Evolutionary conservation across 2,329 filamentous ascomycete species (phyloP).

Genomic region (Ceratocystis variospora): DNA sequence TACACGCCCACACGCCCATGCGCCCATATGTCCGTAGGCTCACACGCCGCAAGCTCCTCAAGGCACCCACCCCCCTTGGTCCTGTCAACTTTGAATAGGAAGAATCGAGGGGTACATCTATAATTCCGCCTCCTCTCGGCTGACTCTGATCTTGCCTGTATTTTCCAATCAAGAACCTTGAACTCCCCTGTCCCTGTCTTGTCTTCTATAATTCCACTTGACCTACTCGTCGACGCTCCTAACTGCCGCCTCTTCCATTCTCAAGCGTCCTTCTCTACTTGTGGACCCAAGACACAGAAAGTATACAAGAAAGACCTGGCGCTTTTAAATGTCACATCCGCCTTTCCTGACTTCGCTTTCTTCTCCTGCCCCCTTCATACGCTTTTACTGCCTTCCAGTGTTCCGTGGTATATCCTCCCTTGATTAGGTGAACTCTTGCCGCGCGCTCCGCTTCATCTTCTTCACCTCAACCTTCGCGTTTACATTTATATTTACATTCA

Average conservation of each 20-base stretch:
- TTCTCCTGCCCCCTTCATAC: background rate
- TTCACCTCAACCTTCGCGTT: background rate
- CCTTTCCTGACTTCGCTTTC: background rate
- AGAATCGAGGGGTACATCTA: background rate
- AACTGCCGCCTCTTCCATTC: constrained; percentile 1
- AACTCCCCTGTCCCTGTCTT: constrained; percentile 19
- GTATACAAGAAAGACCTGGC: background rate
- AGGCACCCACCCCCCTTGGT: background rate
- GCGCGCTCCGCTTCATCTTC: background rate
- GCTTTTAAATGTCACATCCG: background rate
- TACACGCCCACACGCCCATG: no score
- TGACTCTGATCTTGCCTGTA: background rate
- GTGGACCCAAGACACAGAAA: background rate
- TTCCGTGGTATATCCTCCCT: background rate
- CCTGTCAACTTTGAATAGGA: constrained; percentile 1
- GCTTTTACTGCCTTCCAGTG: background rate
- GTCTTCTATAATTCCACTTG: constrained; percentile 16
- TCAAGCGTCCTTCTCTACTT: background rate
- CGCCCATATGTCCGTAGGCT: no score
- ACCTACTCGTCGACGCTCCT: constrained; percentile 13
- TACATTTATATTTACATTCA: no score
- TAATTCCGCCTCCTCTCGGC: background rate
- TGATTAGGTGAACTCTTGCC: background rate
- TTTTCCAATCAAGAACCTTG: background rate
- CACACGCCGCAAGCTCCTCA: background rate